Evolutionary conservation across 331 rosid genomes (phyloP).

Genomic region (Rhamnella rubrinervis): DNA sequence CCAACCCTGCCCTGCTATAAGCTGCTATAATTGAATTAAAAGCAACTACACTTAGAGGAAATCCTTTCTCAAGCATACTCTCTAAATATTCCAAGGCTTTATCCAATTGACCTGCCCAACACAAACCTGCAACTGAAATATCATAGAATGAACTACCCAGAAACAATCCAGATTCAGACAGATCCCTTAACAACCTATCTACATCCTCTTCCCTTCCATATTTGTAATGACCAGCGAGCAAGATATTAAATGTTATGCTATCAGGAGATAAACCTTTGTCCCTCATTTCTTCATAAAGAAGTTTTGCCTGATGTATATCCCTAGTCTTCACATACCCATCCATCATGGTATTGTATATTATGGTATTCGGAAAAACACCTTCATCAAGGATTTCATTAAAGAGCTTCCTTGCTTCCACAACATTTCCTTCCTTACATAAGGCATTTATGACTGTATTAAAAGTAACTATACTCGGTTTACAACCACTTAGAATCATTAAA

Average conservation of each 20-base stretch:
- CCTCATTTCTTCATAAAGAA: conserved; percentile 77
- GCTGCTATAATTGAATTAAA: conserved; percentile 81
- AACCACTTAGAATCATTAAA: conserved; percentile 53
- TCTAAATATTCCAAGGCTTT: conserved; percentile 55
- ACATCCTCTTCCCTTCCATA: conserved; percentile 71
- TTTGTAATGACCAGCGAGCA: conserved; percentile 69
- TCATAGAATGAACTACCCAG: conserved; percentile 52
- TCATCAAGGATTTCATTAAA: conserved; percentile 52
- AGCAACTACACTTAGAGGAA: conserved; percentile 56
- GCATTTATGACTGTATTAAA: conserved; percentile 54
- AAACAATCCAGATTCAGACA: conserved; percentile 38
- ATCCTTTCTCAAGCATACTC: conserved; percentile 67
- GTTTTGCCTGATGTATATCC: conserved; percentile 65
- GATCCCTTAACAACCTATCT: conserved; percentile 43
- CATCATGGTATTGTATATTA: conserved; percentile 60
- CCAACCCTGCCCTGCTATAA: conserved; percentile 64
- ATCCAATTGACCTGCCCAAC: conserved; percentile 75
- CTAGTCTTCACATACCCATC: conserved; percentile 85
- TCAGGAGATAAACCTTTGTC: conserved; percentile 57
- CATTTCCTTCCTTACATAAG: conserved; percentile 77
- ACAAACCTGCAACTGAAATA: conserved; percentile 54
- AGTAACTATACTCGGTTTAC: conserved; percentile 55
- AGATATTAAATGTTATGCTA: conserved; percentile 73
- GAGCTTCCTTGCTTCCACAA: conserved; percentile 54
- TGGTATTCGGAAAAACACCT: conserved; percentile 43